Evolutionary conservation across 176 grass and related monocot genomes (phyloP).

Genomic region (Zea luxurians): DNA sequence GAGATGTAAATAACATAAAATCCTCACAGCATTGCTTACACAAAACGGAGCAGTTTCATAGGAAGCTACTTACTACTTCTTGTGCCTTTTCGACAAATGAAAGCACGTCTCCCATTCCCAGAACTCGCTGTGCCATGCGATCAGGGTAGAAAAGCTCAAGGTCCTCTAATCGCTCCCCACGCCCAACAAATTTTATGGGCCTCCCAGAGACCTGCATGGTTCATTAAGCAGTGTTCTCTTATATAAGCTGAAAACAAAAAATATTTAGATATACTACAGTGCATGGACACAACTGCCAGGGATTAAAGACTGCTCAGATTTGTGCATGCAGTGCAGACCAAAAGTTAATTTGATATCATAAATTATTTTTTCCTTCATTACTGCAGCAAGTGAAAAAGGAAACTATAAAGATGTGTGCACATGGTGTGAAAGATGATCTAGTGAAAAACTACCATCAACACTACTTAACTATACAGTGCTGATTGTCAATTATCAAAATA

Average conservation of each 20-base stretch:
- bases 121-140: slow-evolving; percentile 84
- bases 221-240: neutral
- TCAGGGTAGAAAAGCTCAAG: slow-evolving; percentile 97
- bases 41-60: neutral
- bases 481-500: slow-evolving; percentile 7
- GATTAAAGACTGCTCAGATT: neutral
- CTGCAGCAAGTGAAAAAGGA: neutral
- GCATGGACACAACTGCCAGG: neutral
- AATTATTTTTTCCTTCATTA: neutral
- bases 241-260: neutral
- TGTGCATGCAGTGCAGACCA: neutral
- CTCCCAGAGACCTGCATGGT: slow-evolving; percentile 80
- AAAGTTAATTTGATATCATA: neutral
- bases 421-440: neutral
- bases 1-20: slow-evolving; percentile 1
- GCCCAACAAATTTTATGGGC: slow-evolving; percentile 90
- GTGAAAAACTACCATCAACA: neutral
- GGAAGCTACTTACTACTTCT: slow-evolving; percentile 69
- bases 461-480: neutral
- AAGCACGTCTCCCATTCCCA: slow-evolving; percentile 99
- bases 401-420: neutral
- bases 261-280: neutral
- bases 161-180: slow-evolving; percentile 87
- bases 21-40: slow-evolving; percentile 8
- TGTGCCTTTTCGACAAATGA: slow-evolving; percentile 96